Conservation (phyloP, 1,284 basidiomycete species). For the Rhodotorula sp. region DNA sequence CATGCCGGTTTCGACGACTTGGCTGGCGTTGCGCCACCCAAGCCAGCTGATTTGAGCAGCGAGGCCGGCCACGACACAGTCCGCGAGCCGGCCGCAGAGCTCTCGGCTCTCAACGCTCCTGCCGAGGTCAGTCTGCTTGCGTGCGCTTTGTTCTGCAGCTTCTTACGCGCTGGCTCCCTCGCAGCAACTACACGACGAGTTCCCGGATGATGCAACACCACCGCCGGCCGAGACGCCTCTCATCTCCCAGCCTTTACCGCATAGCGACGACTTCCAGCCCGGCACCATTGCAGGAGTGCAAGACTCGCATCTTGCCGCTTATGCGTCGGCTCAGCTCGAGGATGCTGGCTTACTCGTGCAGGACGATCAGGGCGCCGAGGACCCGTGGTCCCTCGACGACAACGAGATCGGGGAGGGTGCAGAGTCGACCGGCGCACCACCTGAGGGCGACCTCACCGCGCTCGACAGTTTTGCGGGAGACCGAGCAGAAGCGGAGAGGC, state of each 20-base stretch:
- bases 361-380: background rate
- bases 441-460: background rate
- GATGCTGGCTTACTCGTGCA: constrained; percentile 6
- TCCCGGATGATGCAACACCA: background rate
- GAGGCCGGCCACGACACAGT: too few species aligned
- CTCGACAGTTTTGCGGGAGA: constrained; percentile 11
- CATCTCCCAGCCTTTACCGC: constrained; percentile 9
- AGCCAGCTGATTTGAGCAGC: too few species aligned
- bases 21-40: too few species aligned
- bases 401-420: background rate
- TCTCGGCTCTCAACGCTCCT: constrained; percentile 15
- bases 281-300: background rate
- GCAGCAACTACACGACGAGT: constrained; percentile 6
- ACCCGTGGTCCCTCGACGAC: constrained; percentile 14
- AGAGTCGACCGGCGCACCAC: too few species aligned
- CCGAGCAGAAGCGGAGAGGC: background rate
- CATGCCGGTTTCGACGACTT: too few species aligned
- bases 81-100: background rate
- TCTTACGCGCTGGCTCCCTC: background rate
- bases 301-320: background rate
- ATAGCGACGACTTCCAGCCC: constrained; percentile 8
- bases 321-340: background rate
- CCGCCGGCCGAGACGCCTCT: background rate
- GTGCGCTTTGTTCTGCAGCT: too few species aligned
- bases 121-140: background rate